A percentile compares a stretch with the other conserved stretches of the same genome.
Evolutionary conservation across 345 rosid genomes (phyloP).

Genomic region (Psidium guajava): DNA sequence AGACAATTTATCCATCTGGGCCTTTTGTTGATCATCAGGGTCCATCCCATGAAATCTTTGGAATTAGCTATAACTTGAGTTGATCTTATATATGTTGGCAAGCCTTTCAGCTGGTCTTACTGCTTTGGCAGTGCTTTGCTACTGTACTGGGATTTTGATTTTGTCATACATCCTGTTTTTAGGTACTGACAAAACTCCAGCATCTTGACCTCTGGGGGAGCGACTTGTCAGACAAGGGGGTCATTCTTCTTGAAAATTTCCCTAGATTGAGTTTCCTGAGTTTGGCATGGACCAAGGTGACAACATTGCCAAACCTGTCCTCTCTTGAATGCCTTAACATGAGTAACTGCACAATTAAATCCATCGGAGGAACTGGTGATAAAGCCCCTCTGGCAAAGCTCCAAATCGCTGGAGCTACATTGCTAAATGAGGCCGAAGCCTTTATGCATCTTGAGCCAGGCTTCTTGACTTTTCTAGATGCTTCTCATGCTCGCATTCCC

Average conservation of each 20-base stretch:
- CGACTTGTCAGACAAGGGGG: slow-evolving; percentile 58
- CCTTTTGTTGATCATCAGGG: background rate
- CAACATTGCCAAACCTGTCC: slow-evolving; percentile 45
- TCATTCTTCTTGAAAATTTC: slow-evolving; percentile 30
- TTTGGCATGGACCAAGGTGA: slow-evolving; percentile 71
- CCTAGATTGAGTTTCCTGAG: slow-evolving; percentile 57
- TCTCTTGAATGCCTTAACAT: slow-evolving; percentile 67
- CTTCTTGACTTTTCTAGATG: slow-evolving; percentile 47
- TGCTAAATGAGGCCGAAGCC: slow-evolving; percentile 40
- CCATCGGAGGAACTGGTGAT: slow-evolving; percentile 19
- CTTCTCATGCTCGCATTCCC: slow-evolving; percentile 47
- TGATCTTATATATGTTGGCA: background rate
- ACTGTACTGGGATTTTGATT: background rate
- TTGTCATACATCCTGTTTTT: background rate
- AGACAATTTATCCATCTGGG: background rate
- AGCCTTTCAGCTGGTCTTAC: background rate
- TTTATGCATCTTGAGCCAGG: slow-evolving; percentile 33
- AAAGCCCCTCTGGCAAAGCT: slow-evolving; percentile 51
- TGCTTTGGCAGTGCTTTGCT: background rate
- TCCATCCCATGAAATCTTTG: background rate
- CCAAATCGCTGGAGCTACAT: slow-evolving; percentile 51
- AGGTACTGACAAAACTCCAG: slow-evolving; percentile 68
- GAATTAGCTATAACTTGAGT: background rate
- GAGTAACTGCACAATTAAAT: slow-evolving; percentile 61
- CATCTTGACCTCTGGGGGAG: slow-evolving; percentile 93